These are phyloP conservation scores for Paracamarosporium sp. DNA, from an alignment of 2,329 filamentous ascomycete species.

Conservation along the genomic window DNA sequence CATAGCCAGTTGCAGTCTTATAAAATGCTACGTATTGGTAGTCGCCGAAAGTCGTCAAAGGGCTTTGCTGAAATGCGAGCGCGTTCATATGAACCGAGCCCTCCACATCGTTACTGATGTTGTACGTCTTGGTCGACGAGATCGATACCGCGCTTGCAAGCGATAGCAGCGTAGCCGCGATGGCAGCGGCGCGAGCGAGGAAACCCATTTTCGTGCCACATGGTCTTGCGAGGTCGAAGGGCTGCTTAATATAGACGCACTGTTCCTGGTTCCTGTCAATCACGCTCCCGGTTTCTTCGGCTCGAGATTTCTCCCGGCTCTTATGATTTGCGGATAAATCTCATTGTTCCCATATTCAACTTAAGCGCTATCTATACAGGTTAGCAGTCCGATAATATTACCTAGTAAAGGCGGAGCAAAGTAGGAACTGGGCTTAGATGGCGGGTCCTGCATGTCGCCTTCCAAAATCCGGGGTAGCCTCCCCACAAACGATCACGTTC, in stretches of 20 bases:
- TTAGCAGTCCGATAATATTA: not conserved
- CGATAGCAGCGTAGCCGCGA: slow-evolving; percentile 18
- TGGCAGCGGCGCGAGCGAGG: slow-evolving; percentile 13
- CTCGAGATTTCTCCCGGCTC: not conserved
- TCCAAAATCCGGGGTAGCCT: slow-evolving; percentile 2
- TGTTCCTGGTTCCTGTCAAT: not conserved
- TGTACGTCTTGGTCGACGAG: slow-evolving; percentile 32
- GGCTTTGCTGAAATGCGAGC: slow-evolving; percentile 59
- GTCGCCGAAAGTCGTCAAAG: slow-evolving; percentile 54
- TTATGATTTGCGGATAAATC: slow-evolving; percentile 20
- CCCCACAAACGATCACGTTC: not conserved
- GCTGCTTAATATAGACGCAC: not conserved
- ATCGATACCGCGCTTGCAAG: slow-evolving; percentile 30
- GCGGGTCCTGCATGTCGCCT: not conserved
- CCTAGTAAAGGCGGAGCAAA: not conserved
- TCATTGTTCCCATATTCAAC: not conserved
- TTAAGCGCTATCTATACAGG: not conserved
- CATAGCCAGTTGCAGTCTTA: slow-evolving; percentile 38
- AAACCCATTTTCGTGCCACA: slow-evolving; percentile 22
- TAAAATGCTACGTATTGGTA: slow-evolving; percentile 61
- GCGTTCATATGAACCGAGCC: slow-evolving; percentile 53
- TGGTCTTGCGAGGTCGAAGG: not conserved
- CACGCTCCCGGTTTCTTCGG: not conserved
- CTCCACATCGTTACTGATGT: slow-evolving; percentile 42
- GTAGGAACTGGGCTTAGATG: not conserved